These are phyloP conservation scores for Gloeostereum incarnatum DNA, from an alignment of 768 basidiomycete species.

Conservation along the genomic window DNA sequence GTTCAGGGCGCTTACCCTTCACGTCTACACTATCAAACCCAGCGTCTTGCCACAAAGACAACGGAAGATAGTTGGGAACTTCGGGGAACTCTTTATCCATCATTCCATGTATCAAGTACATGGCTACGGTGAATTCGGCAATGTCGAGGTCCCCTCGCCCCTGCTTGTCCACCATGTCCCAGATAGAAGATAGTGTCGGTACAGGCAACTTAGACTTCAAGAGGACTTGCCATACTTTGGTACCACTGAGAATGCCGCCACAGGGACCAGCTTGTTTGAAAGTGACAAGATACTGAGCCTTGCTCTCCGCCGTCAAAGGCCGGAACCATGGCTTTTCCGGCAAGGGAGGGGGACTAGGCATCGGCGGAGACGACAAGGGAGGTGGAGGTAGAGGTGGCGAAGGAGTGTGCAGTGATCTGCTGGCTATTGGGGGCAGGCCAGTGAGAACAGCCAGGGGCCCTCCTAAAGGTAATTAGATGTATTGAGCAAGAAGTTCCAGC, in stretches of 20 bases:
- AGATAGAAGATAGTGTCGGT: constrained; percentile 52
- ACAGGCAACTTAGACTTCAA: constrained; percentile 50
- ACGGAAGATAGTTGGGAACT: not conserved
- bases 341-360: not conserved
- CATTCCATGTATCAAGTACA: constrained; percentile 45
- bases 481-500: constrained; percentile 5
- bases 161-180: constrained; percentile 57
- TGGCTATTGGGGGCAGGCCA: constrained; percentile 12
- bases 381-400: not conserved
- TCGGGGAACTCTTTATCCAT: not conserved
- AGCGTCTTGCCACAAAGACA: not conserved
- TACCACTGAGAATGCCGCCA: constrained; percentile 17
- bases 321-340: not conserved
- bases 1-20: too few species aligned
- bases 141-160: constrained; percentile 52
- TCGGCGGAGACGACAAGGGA: not conserved
- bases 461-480: constrained; percentile 29
- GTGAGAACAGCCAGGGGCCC: constrained; percentile 37
- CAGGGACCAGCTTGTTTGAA: constrained; percentile 11
- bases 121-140: constrained; percentile 60
- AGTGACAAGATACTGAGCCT: not conserved
- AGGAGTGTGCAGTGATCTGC: too few species aligned
- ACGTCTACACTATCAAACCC: too few species aligned
- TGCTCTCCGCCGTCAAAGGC: not conserved
- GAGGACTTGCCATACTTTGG: constrained; percentile 55